phyloP scores from a whole-genome alignment of 768 basidiomycete genomes.

The Lentinula guzmanii region DNA sequence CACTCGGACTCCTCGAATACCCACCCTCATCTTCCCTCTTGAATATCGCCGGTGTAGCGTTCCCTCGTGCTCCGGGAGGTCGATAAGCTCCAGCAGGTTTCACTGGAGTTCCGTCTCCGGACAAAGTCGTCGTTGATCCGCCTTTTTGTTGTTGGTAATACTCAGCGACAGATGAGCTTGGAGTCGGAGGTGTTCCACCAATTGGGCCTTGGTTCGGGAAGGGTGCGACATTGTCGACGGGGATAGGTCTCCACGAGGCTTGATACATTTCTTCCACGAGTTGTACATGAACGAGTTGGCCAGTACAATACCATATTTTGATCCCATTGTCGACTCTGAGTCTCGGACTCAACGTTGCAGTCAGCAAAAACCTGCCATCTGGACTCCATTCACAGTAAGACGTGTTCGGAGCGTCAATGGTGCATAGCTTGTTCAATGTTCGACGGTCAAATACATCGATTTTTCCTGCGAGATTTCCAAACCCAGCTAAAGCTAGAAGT shows the following conservation, averaged over 20 bases:
- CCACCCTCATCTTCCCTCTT: conserved; percentile 92
- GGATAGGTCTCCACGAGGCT: conserved; percentile 73
- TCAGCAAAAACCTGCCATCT: conserved; percentile 87
- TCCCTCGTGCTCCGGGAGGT: conserved; percentile 88
- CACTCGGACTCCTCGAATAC: conserved; percentile 43
- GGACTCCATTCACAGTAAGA: conserved; percentile 95
- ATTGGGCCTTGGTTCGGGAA: conserved; percentile 53
- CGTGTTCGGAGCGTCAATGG: conserved; percentile 89
- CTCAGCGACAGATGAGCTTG: conserved; percentile 45
- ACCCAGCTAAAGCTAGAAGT: conserved; percentile 85
- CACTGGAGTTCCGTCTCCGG: conserved; percentile 19
- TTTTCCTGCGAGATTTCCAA: conserved; percentile 94
- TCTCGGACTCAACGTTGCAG: conserved; percentile 92
- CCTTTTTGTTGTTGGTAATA: conserved; percentile 24
- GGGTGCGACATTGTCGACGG: conserved; percentile 55
- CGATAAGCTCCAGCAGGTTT: conserved; percentile 78
- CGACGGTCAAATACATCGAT: conserved; percentile 90
- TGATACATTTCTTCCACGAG: conserved; percentile 87
- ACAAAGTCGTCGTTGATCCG: conserved; percentile 40
- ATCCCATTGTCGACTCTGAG: conserved; percentile 96
- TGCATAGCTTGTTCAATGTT: conserved; percentile 67
- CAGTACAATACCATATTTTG: conserved; percentile 92
- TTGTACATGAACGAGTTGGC: conserved; percentile 82
- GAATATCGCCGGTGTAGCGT: conserved; percentile 82
- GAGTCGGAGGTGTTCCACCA: conserved; percentile 57